Base-by-base conservation (phyloP, 2,329 filamentous ascomycete species). In the Claviceps capensis region DNA sequence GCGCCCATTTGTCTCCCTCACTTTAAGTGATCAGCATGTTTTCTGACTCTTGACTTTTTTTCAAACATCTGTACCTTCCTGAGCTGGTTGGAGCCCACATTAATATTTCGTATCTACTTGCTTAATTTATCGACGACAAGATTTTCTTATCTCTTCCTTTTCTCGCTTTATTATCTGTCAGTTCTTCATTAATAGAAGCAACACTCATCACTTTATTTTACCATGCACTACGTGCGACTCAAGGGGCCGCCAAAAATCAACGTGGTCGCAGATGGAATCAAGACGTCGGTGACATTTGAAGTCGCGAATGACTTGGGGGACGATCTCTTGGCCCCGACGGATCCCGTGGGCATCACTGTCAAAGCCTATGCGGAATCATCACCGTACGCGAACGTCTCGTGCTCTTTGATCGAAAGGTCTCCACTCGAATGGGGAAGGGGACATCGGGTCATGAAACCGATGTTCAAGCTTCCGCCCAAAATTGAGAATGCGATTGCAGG, bases 291-390 rank as follows among this genome's bases (percentile, higher is more conserved):
- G 3, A 66, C 77, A 1, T 64, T 81, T 54, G 73, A 76, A 54
- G 72, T 81, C 57, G 78, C 75, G 11, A 81, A 77, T 13, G 77
- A 81, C 54, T 68, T 81, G 1, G 75, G 77, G 36, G 78, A 81
- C 58, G 68, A 74, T 0, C 77, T 77, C 48, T 69, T 81, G 11
- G 64, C 58, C n/a, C 72, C 74, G 0, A 63, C 67, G 14, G 60
- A 62, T 17, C 69, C 75, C 4, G 53, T 79, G n/a, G 64, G 67
- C 14, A 63, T 81, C 3, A 61, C 65, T 16, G 66, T 69, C 19
- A 62, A 62, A 9, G 64, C 67, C 7, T 56, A 67, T 5, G 58
- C 60, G 22, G 57, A 53, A 4, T 57, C 55, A 7, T 49, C 36
- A 3, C 23, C 51, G 2, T 55, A 56, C 26, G 59, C 57, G 1